Evolutionary conservation across 2,329 filamentous ascomycete genomes (phyloP).

Genomic region (Beauveria pseudobassiana): DNA sequence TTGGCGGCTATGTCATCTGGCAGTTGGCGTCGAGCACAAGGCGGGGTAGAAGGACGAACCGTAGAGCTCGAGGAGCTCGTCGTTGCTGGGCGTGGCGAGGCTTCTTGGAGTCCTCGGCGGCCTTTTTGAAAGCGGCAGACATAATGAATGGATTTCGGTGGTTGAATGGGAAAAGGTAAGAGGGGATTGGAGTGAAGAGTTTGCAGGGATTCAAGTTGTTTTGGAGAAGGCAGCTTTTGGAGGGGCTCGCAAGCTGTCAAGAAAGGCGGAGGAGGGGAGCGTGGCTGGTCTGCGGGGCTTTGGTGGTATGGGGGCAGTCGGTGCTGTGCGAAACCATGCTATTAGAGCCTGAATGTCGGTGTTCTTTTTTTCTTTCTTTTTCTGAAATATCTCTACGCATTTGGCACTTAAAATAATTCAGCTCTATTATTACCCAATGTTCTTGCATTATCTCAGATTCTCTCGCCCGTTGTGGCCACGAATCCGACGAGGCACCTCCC

Average conservation of each 20-base stretch:
- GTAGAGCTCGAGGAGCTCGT: conserved; percentile 58
- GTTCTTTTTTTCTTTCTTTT: neutral
- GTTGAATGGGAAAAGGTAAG: neutral
- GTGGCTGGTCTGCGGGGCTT: neutral
- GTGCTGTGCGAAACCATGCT: neutral
- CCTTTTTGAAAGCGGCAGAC: conserved; percentile 46
- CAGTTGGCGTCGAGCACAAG: neutral
- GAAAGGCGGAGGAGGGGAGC: conserved; percentile 1
- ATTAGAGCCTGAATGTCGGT: neutral
- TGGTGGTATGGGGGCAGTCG: neutral
- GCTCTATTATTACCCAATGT: neutral
- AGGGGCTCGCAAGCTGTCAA: neutral
- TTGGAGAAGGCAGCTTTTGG: neutral
- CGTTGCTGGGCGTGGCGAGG: conserved; percentile 55
- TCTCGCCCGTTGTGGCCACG: neutral
- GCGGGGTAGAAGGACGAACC: conserved; percentile 30
- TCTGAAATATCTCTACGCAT: too few relatives aligned
- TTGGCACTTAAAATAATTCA: too few relatives aligned
- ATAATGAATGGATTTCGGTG: conserved; percentile 24
- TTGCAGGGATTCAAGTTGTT: neutral
- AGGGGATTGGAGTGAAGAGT: neutral
- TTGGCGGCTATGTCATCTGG: too few relatives aligned
- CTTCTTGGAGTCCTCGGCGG: conserved; percentile 58
- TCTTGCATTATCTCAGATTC: neutral
- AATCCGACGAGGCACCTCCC: neutral